Evolutionary conservation across 2,329 filamentous ascomycete species (phyloP).

Genomic region (Chaetomiaceae sp.): DNA sequence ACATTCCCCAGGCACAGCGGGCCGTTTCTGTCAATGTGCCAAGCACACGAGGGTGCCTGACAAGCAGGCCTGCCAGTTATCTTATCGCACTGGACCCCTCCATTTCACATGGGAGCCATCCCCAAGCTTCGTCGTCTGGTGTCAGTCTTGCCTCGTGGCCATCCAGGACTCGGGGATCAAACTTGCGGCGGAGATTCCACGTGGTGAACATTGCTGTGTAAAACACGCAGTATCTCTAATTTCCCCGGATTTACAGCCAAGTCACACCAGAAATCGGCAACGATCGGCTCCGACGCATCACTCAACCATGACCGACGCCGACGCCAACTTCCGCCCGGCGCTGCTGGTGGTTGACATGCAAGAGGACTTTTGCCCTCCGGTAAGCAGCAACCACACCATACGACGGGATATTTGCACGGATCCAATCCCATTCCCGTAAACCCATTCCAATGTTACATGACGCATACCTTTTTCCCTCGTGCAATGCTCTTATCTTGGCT

Average conservation of each 20-base stretch:
- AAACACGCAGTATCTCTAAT: not conserved
- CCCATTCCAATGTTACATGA: not conserved
- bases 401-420: not conserved
- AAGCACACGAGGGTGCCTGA: no score
- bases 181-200: no score
- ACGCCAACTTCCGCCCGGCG: slow-evolving; percentile 42
- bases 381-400: slow-evolving; percentile 39
- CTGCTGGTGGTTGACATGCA: slow-evolving; percentile 81
- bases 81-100: slow-evolving; percentile 13
- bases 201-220: no score
- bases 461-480: not conserved
- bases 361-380: slow-evolving; percentile 90
- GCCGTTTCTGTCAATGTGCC: slow-evolving; percentile 4
- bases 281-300: not conserved
- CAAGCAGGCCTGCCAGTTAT: not conserved
- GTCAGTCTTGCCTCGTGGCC: not conserved
- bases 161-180: no score
- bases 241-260: not conserved
- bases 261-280: not conserved
- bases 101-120: slow-evolving; percentile 4
- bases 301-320: slow-evolving; percentile 12
- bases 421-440: not conserved
- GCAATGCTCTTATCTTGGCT: no score
- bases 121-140: not conserved
- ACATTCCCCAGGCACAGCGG: not conserved